phyloP scores from a whole-genome alignment of 768 basidiomycete species.

The Podaxis carcinomalis region DNA sequence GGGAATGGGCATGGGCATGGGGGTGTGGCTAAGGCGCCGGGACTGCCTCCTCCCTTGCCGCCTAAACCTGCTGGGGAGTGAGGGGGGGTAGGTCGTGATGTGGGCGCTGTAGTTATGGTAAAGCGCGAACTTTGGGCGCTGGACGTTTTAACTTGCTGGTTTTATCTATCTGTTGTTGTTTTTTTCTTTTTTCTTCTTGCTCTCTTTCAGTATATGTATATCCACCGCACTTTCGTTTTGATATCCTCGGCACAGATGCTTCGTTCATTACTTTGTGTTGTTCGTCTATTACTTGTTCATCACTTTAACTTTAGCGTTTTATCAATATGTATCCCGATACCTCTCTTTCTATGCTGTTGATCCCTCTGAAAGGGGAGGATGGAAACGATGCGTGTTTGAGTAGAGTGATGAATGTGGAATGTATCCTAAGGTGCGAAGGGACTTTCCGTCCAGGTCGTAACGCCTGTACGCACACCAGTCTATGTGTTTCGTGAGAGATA shows the following conservation, averaged over 20 bases:
- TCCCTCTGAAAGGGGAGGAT: too few species aligned
- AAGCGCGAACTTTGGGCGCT: neutral
- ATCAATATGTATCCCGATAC: neutral
- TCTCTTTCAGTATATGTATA: neutral
- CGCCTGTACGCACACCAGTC: too few species aligned
- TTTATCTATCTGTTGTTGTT: neutral
- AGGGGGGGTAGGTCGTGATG: neutral
- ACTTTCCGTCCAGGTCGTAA: too few species aligned
- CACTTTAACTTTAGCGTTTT: neutral
- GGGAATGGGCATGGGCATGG: neutral
- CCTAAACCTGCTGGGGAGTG: slow-evolving; percentile 16
- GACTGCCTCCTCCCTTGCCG: slow-evolving; percentile 14
- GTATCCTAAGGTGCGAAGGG: too few species aligned
- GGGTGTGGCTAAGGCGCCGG: slow-evolving; percentile 9
- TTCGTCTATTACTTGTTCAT: neutral
- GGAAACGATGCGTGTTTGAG: too few species aligned
- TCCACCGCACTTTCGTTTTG: slow-evolving; percentile 1
- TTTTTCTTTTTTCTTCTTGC: neutral
- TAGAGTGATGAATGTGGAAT: too few species aligned
- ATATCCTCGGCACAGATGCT: neutral
- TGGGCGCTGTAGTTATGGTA: neutral
- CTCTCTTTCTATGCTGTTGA: neutral
- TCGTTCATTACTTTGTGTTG: neutral
- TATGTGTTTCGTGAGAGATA: too few species aligned
- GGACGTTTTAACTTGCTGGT: neutral